Evolutionary conservation across 2,329 filamentous ascomycete species (phyloP).

Genomic region (Monosporascus cannonballus): DNA sequence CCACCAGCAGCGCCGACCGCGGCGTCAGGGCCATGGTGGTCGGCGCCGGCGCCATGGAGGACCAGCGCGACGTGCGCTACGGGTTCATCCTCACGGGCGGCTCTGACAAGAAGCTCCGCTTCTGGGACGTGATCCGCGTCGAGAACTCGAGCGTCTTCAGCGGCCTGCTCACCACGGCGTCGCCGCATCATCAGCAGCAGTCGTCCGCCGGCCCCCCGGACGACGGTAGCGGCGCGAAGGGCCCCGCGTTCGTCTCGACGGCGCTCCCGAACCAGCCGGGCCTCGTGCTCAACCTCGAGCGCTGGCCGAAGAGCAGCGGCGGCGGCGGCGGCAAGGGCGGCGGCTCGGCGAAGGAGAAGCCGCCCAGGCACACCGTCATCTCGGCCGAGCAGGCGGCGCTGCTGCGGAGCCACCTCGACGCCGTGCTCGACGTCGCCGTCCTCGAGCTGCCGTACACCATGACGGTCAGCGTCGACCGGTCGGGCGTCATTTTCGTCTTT

Average conservation of each 20-base stretch:
- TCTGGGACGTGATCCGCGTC: constrained; percentile 80
- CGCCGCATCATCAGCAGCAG: constrained; percentile 32
- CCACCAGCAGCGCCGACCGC: constrained; percentile 41
- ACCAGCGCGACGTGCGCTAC: constrained; percentile 66
- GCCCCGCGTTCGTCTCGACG: constrained; percentile 61
- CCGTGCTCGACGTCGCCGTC: constrained; percentile 80
- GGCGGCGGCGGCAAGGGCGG: constrained; percentile 19
- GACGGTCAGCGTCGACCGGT: constrained; percentile 84
- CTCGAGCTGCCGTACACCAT: constrained; percentile 87
- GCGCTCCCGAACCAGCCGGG: constrained; percentile 41
- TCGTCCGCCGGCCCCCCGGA: no score
- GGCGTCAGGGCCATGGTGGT: constrained; percentile 72
- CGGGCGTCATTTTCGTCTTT: constrained; percentile 83
- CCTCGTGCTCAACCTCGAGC: constrained; percentile 61
- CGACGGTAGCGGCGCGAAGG: no score
- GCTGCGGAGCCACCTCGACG: constrained; percentile 80
- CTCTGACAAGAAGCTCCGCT: constrained; percentile 83
- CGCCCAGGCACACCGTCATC: constrained; percentile 75
- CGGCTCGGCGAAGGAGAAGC: constrained; percentile 30
- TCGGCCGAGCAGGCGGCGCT: constrained; percentile 82
- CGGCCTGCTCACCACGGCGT: constrained; percentile 61
- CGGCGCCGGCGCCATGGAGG: constrained; percentile 63
- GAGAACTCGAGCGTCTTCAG: constrained; percentile 78
- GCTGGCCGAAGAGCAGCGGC: constrained; percentile 36
- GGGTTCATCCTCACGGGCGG: constrained; percentile 84